These are phyloP conservation scores for Phascolomyces articulosus DNA, from an alignment of 371 early-diverging fungal genomes.

Conservation along the genomic window DNA sequence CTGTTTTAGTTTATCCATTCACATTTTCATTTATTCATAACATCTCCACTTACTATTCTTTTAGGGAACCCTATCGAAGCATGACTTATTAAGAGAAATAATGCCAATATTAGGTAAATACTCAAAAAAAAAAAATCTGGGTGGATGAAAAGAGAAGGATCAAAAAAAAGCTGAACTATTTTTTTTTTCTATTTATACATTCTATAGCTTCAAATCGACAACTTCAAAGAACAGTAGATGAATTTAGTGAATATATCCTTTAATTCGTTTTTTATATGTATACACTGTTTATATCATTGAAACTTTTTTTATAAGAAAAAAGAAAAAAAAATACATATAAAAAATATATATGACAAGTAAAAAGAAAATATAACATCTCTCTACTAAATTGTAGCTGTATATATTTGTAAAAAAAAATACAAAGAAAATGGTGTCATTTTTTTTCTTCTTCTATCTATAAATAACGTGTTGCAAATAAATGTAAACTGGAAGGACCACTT, in stretches of 20 bases:
- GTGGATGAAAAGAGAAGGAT: too few relatives aligned
- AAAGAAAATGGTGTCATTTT: background rate
- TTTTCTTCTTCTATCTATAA: background rate
- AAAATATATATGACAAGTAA: too few relatives aligned
- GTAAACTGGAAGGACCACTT: background rate
- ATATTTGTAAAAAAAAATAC: too few relatives aligned
- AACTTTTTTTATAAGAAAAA: background rate
- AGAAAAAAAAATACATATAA: background rate
- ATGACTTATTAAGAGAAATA: conserved; percentile 47
- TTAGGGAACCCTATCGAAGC: conserved; percentile 43
- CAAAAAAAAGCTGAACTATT: too few relatives aligned
- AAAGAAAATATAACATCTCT: too few relatives aligned
- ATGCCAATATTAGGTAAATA: conserved; percentile 45
- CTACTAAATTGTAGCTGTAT: too few relatives aligned
- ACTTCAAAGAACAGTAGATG: conserved; percentile 45
- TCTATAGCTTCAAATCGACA: conserved; percentile 47
- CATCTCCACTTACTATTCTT: too few relatives aligned
- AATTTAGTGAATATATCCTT: conserved; percentile 27
- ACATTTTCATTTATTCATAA: too few relatives aligned
- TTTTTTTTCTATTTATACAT: background rate
- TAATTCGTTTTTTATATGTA: background rate
- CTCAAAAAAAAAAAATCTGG: too few relatives aligned
- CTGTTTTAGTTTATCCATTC: too few relatives aligned
- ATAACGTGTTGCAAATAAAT: background rate
- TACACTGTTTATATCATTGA: background rate